Evolutionary conservation across 2,329 filamentous ascomycete species (phyloP).

Genomic region (Paecilomyces dactylethromorphus): DNA sequence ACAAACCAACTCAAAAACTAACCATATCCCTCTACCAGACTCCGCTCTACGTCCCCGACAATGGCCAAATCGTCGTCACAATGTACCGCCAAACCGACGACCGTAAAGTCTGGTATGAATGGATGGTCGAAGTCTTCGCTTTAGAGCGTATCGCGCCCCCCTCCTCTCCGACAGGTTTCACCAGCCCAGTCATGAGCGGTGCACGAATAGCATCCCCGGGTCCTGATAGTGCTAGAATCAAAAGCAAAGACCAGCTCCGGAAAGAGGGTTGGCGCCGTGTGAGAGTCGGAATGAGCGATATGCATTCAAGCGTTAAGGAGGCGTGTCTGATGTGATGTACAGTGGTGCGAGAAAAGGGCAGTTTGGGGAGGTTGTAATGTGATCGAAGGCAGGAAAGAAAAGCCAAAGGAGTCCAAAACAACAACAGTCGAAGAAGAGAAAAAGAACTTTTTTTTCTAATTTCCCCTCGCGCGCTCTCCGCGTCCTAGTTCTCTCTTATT

Average conservation of each 20-base stretch:
- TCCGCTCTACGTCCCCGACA: constrained; percentile 77
- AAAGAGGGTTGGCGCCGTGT: constrained; percentile 20
- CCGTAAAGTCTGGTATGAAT: constrained; percentile 97
- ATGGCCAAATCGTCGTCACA: constrained; percentile 77
- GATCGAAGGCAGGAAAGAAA: no score
- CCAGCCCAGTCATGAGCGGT: constrained; percentile 24
- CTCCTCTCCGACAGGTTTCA: constrained; percentile 4
- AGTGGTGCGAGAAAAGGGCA: neutral
- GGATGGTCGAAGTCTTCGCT: constrained; percentile 80
- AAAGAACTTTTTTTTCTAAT: no score
- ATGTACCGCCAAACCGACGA: constrained; percentile 98
- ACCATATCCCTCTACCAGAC: constrained; percentile 46
- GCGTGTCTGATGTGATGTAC: constrained; percentile 41
- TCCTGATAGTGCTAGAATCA: constrained; percentile 14
- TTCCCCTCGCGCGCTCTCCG: no score
- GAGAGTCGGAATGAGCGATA: constrained; percentile 38
- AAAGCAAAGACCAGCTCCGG: constrained; percentile 12
- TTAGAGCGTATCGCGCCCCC: constrained; percentile 18
- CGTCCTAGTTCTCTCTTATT: no score
- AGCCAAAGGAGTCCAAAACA: no score
- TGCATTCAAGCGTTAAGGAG: constrained; percentile 45
- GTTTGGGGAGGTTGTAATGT: neutral
- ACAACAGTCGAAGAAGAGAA: no score
- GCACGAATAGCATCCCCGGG: constrained; percentile 19
- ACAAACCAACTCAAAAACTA: constrained; percentile 3